phyloP scores from a whole-genome alignment of 352 stramenopile species.

The Bremia lactucae region DNA sequence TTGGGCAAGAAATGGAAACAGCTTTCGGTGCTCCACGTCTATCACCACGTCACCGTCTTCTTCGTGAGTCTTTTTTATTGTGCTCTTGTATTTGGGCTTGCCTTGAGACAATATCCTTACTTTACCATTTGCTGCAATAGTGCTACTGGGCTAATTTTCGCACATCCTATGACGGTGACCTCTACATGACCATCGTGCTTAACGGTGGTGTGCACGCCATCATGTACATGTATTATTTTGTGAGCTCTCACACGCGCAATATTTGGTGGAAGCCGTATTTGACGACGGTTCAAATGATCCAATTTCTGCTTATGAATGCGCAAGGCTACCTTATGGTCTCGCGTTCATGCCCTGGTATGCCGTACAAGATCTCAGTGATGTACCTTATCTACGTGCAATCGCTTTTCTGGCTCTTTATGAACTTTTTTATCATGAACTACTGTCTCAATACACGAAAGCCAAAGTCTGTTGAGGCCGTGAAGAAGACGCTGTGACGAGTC shows the following conservation, averaged over 20 bases:
- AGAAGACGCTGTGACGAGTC: slow-evolving; percentile 29
- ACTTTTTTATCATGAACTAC: slow-evolving; percentile 94
- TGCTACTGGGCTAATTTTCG: slow-evolving; percentile 92
- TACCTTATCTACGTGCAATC: slow-evolving; percentile 46
- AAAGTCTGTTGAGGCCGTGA: slow-evolving; percentile 19
- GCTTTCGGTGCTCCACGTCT: slow-evolving; percentile 94
- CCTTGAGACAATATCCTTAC: neutral
- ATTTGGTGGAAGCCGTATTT: slow-evolving; percentile 97
- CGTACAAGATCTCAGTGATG: slow-evolving; percentile 32
- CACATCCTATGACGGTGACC: slow-evolving; percentile 90
- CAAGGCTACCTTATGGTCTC: slow-evolving; percentile 31
- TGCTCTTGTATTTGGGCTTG: neutral
- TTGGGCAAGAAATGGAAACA: slow-evolving; percentile 95
- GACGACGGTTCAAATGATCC: slow-evolving; percentile 87
- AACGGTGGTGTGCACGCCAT: slow-evolving; percentile 96
- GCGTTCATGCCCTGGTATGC: slow-evolving; percentile 26
- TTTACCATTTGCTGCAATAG: slow-evolving; percentile 5
- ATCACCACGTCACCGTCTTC: slow-evolving; percentile 95
- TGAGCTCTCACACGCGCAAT: slow-evolving; percentile 91
- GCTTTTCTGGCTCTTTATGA: slow-evolving; percentile 93
- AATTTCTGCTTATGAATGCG: slow-evolving; percentile 30
- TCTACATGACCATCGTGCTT: slow-evolving; percentile 93
- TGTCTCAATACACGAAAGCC: slow-evolving; percentile 30
- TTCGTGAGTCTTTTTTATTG: slow-evolving; percentile 52
- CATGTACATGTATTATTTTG: slow-evolving; percentile 99